A percentile compares a stretch with the other conserved stretches of the same genome.
These are phyloP conservation scores for Rutidosis leptorrhynchoides DNA, from an alignment of 129 eudicot species.

Conservation along the genomic window DNA sequence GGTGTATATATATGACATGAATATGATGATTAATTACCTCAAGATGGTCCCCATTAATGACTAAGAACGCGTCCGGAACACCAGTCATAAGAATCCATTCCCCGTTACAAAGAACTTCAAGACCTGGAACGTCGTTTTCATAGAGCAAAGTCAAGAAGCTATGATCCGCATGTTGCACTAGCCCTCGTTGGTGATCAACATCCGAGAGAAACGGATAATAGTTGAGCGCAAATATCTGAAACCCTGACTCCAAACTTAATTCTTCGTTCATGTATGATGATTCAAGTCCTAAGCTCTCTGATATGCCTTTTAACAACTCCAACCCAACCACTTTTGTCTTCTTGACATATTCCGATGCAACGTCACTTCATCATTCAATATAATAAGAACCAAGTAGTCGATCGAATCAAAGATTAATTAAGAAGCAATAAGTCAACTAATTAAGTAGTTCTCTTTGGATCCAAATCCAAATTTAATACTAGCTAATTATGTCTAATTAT, in stretches of 20 bases:
- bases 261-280: conserved; percentile 27
- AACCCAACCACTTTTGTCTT: conserved; percentile 22
- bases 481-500: too few species aligned
- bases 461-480: too few species aligned
- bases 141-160: conserved; percentile 38
- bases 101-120: conserved; percentile 31
- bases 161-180: conserved; percentile 38
- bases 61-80: conserved; percentile 25
- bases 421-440: too few species aligned
- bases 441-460: too few species aligned
- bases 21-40: too few species aligned
- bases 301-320: conserved; percentile 39
- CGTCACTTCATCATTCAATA: conserved; percentile 17
- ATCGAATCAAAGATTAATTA: too few species aligned
- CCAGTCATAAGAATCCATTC: conserved; percentile 34
- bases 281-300: conserved; percentile 41
- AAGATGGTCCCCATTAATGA: conserved; percentile 9
- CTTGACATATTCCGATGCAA: conserved; percentile 30
- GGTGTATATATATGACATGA: too few species aligned
- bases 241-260: conserved; percentile 31
- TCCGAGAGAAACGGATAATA: conserved; percentile 32
- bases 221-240: conserved; percentile 32
- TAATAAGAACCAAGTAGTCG: too few species aligned
- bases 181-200: conserved; percentile 1
- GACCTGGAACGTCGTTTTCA: conserved; percentile 31